Conservation (phyloP, 257 asterid species). For the Marsdenia floribunda region DNA sequence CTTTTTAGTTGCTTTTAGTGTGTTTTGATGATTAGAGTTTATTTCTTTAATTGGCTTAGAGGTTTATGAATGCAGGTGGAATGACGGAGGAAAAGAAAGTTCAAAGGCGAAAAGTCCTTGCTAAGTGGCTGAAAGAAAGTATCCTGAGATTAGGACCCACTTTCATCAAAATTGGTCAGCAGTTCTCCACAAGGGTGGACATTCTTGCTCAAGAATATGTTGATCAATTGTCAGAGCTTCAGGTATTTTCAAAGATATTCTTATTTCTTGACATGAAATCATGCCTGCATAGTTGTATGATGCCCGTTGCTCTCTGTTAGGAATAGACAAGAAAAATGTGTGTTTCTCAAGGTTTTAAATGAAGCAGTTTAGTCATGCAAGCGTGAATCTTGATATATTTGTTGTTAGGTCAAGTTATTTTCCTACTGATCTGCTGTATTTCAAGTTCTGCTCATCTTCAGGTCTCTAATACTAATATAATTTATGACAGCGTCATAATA, state of each 20-base stretch:
- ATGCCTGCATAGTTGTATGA: not conserved
- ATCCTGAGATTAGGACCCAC: conserved; percentile 96
- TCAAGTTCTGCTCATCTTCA: not conserved
- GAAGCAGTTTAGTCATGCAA: conserved; percentile 8
- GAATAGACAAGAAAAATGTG: not conserved
- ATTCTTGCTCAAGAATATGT: conserved; percentile 98
- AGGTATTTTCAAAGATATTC: conserved; percentile 35
- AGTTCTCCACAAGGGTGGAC: conserved; percentile 95
- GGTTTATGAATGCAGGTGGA: conserved; percentile 53
- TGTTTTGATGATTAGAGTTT: conserved; percentile 10
- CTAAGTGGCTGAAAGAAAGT: conserved; percentile 93
- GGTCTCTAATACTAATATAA: not conserved
- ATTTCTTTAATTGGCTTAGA: conserved; percentile 16
- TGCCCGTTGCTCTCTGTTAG: not conserved
- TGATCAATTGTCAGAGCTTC: conserved; percentile 96
- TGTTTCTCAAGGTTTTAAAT: not conserved
- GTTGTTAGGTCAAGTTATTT: not conserved
- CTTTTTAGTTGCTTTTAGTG: not conserved
- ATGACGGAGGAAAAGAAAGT: conserved; percentile 67
- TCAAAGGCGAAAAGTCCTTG: conserved; percentile 72
- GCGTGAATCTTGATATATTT: not conserved
- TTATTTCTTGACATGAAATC: not conserved
- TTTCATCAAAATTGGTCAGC: conserved; percentile 96
- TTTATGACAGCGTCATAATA: not conserved
- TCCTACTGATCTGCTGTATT: not conserved